A percentile compares a stretch with the other conserved stretches of the same genome.
phyloP scores from a whole-genome alignment of 2,329 filamentous ascomycete species.

The Apiospora hydei region DNA sequence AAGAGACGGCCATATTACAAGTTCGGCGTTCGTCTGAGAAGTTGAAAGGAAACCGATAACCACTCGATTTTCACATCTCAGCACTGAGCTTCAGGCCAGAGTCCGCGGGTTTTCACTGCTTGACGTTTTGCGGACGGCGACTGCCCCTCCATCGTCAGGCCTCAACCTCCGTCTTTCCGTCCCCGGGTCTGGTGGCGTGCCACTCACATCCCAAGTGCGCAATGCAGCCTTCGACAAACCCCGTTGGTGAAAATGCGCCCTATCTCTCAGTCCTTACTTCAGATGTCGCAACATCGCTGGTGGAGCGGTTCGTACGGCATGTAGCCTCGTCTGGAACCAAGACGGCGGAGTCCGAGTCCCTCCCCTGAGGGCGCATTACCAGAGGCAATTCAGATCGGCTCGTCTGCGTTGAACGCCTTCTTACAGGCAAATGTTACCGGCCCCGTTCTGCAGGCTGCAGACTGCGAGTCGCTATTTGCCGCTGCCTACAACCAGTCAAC shows the following conservation, averaged over 20 bases:
- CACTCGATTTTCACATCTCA: not conserved
- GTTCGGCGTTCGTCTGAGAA: not conserved
- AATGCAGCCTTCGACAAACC: not conserved
- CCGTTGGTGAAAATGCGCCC: slow-evolving; percentile 24
- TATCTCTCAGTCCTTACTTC: slow-evolving; percentile 33
- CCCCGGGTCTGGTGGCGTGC: slow-evolving; percentile 8
- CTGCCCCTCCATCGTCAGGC: slow-evolving; percentile 10
- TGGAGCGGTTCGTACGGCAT: slow-evolving; percentile 32
- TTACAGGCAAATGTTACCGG: slow-evolving; percentile 79
- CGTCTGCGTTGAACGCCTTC: slow-evolving; percentile 73
- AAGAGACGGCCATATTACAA: too few relatives aligned
- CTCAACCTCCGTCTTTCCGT: slow-evolving; percentile 16
- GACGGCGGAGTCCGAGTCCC: not conserved
- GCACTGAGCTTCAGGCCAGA: not conserved
- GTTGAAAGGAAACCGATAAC: not conserved
- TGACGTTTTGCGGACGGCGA: not conserved
- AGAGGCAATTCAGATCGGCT: slow-evolving; percentile 51
- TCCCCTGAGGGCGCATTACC: not conserved
- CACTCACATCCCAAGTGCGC: slow-evolving; percentile 4
- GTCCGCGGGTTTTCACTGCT: not conserved
- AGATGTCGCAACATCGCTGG: slow-evolving; percentile 29
- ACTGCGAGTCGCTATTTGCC: slow-evolving; percentile 42
- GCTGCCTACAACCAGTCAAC: slow-evolving; percentile 37
- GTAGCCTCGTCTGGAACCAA: slow-evolving; percentile 23
- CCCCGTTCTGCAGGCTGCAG: slow-evolving; percentile 60